Evolutionary conservation across 192 early-diverging fungal species (phyloP), one percentile per base, ranked within the genome.

Genomic region (Allomyces macrogynus): DNA sequence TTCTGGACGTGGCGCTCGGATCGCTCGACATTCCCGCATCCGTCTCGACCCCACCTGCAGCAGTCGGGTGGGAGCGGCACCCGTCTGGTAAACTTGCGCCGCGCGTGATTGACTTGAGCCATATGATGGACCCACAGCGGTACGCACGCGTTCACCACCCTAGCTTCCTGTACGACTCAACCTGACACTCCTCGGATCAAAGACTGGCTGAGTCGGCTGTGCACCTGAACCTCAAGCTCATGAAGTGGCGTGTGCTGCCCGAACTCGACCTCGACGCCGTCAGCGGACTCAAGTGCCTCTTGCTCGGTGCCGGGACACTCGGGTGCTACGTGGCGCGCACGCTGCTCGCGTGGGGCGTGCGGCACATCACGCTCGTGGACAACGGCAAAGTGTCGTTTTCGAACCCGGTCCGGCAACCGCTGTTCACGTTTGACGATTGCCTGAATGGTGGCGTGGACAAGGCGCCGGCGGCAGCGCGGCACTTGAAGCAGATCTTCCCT

Each of bases 51-150:
- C 23, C 49, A 20, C 43, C 61, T 9, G 18, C 23, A n/a, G n/a
- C n/a, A 57, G 87, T 89, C 61, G 95, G 93, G 22, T 98, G 95
- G 95, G 93, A 96, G 76, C 88, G 87, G 69, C 88, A 89, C 75
- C 74, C 78, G 10, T 65, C 77, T 18, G 87, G 85, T 16, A 87
- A 88, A 68, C 81, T 90, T n/a, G 86, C 80, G 14, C 89, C 93
- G 27, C 86, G 93, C 22, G 65, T 88, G 12, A 88, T 81, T 9
- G 86, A 96, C 43, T 75, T 98, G 9, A 87, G 88, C 0, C 82
- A 87, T 9, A 70, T 91, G 23, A 95, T 98, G 95, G 89, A 95
- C 65, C 93, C 93, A 4, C 67, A 63, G 43, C 76, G 68, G 79
- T 85, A 73, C 62, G 14, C 32, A 40, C 32, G 32, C 32, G 32